Conservation (phyloP, 805 yeast species). For the Tetrapisispora phaffii region DNA sequence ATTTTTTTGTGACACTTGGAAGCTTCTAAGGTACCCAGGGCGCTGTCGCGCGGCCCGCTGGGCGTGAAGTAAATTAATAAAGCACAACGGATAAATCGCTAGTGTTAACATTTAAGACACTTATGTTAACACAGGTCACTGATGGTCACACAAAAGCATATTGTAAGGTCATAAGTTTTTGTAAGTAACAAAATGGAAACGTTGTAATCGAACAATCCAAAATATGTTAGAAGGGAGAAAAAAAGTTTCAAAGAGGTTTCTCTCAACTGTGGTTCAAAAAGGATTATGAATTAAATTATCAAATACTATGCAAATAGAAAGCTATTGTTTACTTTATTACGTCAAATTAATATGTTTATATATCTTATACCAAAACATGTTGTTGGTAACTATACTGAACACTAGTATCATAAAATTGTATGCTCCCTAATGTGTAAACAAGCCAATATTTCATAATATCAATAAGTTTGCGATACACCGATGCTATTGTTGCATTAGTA, state of each 20-base stretch:
- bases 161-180: not conserved
- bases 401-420: not conserved
- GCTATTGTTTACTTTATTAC: not conserved
- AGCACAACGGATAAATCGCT: not conserved
- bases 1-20: too few relatives aligned
- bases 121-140: not conserved
- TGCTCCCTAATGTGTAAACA: not conserved
- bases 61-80: too few relatives aligned
- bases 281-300: not conserved
- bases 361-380: not conserved
- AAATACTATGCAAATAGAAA: not conserved
- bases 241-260: not conserved
- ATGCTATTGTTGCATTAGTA: not conserved
- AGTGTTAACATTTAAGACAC: not conserved
- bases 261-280: not conserved
- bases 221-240: not conserved
- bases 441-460: not conserved
- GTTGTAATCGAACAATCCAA: not conserved
- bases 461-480: not conserved
- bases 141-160: not conserved
- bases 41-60: too few relatives aligned
- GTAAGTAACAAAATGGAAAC: not conserved
- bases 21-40: too few relatives aligned
- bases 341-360: not conserved
- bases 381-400: not conserved